Conservation (phyloP, 1,284 basidiomycete genomes). For the Sporisorium iseilematis-ciliati region DNA sequence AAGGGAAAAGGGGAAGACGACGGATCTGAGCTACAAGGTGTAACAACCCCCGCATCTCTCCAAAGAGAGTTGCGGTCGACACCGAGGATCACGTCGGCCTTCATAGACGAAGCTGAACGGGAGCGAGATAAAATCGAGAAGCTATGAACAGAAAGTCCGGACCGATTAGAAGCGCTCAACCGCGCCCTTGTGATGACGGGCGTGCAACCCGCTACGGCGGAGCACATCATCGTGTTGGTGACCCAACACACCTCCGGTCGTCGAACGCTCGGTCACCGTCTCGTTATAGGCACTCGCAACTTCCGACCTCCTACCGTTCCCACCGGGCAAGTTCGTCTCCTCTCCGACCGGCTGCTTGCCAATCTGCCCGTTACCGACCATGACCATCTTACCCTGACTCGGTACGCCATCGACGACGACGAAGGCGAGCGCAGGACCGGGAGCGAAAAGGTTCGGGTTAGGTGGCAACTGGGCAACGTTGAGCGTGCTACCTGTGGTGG, state of each 20-base stretch:
- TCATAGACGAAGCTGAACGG: not conserved
- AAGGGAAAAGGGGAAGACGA: not conserved
- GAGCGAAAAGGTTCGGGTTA: conserved; percentile 64
- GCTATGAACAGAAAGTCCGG: not conserved
- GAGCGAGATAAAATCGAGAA: not conserved
- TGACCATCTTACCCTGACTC: conserved; percentile 62
- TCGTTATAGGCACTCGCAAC: not conserved
- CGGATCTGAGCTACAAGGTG: conserved; percentile 33
- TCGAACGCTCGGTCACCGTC: conserved; percentile 12
- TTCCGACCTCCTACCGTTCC: conserved; percentile 15
- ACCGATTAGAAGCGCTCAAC: conserved; percentile 22
- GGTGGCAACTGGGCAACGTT: conserved; percentile 61
- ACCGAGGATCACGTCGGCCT: conserved; percentile 25
- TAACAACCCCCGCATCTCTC: not conserved
- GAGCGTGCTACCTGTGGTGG: conserved; percentile 25
- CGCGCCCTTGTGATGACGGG: conserved; percentile 34
- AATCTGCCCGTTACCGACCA: conserved; percentile 63
- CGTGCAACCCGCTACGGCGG: conserved; percentile 33
- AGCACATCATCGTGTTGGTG: conserved; percentile 22
- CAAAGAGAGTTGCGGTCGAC: not conserved
- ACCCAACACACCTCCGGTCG: not conserved
- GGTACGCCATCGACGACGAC: conserved; percentile 65
- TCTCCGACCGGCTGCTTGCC: conserved; percentile 40
- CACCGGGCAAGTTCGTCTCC: conserved; percentile 29
- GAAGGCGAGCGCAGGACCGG: conserved; percentile 66